Base-by-base conservation (phyloP, 768 basidiomycete genomes). In the Coprinopsis cinerea region DNA sequence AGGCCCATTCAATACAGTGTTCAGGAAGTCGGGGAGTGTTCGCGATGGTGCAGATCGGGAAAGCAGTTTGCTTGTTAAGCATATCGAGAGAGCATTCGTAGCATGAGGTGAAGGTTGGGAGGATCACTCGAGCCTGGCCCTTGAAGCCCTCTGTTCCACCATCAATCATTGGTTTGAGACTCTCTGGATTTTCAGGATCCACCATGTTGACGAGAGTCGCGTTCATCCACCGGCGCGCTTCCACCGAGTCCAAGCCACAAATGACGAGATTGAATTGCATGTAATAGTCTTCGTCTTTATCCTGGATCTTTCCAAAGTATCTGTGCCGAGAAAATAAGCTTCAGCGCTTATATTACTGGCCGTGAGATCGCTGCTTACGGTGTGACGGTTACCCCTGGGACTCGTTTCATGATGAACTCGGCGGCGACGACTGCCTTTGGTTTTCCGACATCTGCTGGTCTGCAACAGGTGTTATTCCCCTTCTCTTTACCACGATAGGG, bases 91-190 rank as follows among this genome's bases (percentile, higher is more conserved):
- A 91, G 64, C 96, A 99, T 66, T 99, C 96, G 59, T 98, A 98
- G 64, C 96, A 99, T 6, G 94, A 94, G 9, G 92, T 85, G 50
- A 97, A 78, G 1, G 91, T 92, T 1, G 96, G 96, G 14, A 99
- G 74, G 59, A 99, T 98, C 36, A 98, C 94, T 53, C 94, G 83
- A 35, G 94, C 92, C 69, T 99, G 96, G 14, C 96, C 96, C 69
- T 92, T 95, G 81, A 99, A 99, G 24, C 95, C 96, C 79, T 99
- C 96, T 2, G 96, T 99, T 30, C 96, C 96, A 24, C 96, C 96
- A 59, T 99, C 96, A 56, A 99, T 97, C 44, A 99, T 77, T 17
- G 96, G 96, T 60, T 97, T 98, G 61, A 98, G 58, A 58, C 88
- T 92, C 59, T 98, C 94, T 39, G 88, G 89, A 58, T 85, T 85